A percentile compares a stretch with the other conserved stretches of the same genome.
These are phyloP conservation scores for Chrysoporthe austroafricana DNA, from an alignment of 2,329 filamentous ascomycete genomes.

Conservation along the genomic window DNA sequence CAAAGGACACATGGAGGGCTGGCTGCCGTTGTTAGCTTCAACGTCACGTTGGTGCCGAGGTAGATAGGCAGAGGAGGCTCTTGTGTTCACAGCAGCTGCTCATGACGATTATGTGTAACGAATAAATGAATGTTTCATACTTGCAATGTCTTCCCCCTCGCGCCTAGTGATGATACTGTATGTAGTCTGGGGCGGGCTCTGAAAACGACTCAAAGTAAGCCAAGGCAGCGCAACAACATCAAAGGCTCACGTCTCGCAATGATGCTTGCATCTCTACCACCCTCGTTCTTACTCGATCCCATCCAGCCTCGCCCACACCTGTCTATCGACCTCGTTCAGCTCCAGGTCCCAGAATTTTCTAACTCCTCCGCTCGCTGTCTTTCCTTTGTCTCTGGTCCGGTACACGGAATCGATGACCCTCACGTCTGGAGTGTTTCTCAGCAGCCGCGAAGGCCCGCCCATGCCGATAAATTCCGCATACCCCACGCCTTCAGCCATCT, in stretches of 20 bases:
- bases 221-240: no score
- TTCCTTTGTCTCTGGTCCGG: slow-evolving; percentile 14
- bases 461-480: slow-evolving; percentile 6
- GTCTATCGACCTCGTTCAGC: neutral
- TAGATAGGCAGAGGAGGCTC: neutral
- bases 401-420: slow-evolving; percentile 15
- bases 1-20: slow-evolving; percentile 11
- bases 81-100: slow-evolving; percentile 2
- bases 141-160: neutral
- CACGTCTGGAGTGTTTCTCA: slow-evolving; percentile 6
- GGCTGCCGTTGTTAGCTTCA: neutral
- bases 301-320: slow-evolving; percentile 12
- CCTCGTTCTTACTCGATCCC: neutral
- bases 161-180: neutral
- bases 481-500: slow-evolving; percentile 3
- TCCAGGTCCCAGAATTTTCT: slow-evolving; percentile 16
- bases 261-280: neutral
- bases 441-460: neutral
- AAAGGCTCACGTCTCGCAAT: no score
- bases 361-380: neutral
- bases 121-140: slow-evolving; percentile 14
- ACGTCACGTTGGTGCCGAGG: neutral
- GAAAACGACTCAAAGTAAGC: neutral
- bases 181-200: neutral
- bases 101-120: slow-evolving; percentile 12